phyloP scores from a whole-genome alignment of 805 yeast genomes.

The Aciculoconidium aculeatum region DNA sequence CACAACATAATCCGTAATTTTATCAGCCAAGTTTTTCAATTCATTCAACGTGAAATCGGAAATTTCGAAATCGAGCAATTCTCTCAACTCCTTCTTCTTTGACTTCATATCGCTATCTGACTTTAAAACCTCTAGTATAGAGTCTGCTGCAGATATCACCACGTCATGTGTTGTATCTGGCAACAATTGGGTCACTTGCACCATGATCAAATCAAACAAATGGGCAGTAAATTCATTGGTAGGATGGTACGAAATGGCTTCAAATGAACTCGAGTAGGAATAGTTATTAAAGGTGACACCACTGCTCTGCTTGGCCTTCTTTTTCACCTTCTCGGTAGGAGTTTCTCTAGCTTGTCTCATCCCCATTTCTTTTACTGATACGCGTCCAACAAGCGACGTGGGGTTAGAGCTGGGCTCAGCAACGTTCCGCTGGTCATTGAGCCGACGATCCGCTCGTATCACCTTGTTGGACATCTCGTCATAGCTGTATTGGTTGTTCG shows the following conservation, averaged over 20 bases:
- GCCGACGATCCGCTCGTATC: slow-evolving; percentile 34
- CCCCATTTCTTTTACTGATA: slow-evolving; percentile 71
- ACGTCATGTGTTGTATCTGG: slow-evolving; percentile 73
- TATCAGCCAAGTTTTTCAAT: slow-evolving; percentile 37
- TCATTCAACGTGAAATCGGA: slow-evolving; percentile 42
- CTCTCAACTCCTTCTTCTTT: slow-evolving; percentile 34
- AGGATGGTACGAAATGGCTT: slow-evolving; percentile 58
- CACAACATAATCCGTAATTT: slow-evolving; percentile 47
- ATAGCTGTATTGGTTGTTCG: slow-evolving; percentile 41
- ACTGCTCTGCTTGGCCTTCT: slow-evolving; percentile 7
- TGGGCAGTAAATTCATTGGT: slow-evolving; percentile 45
- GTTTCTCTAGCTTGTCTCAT: slow-evolving; percentile 25
- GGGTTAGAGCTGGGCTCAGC: slow-evolving; percentile 57
- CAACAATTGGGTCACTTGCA: slow-evolving; percentile 54
- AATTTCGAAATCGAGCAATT: slow-evolving; percentile 38
- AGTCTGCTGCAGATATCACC: slow-evolving; percentile 66
- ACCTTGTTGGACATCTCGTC: slow-evolving; percentile 79
- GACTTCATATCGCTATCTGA: slow-evolving; percentile 37
- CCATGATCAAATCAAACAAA: slow-evolving; percentile 50
- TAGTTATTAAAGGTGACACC: slow-evolving; percentile 8
- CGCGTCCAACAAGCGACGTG: slow-evolving; percentile 62
- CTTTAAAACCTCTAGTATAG: slow-evolving; percentile 50
- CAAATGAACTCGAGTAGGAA: slow-evolving; percentile 22
- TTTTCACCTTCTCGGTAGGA: slow-evolving; percentile 4
- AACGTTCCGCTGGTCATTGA: slow-evolving; percentile 18